Percentiles rank a stretch among this genome's conserved stretches.
These are phyloP conservation scores for Davidsoniella australis DNA, from an alignment of 2,329 filamentous ascomycete species.

Conservation along the genomic window DNA sequence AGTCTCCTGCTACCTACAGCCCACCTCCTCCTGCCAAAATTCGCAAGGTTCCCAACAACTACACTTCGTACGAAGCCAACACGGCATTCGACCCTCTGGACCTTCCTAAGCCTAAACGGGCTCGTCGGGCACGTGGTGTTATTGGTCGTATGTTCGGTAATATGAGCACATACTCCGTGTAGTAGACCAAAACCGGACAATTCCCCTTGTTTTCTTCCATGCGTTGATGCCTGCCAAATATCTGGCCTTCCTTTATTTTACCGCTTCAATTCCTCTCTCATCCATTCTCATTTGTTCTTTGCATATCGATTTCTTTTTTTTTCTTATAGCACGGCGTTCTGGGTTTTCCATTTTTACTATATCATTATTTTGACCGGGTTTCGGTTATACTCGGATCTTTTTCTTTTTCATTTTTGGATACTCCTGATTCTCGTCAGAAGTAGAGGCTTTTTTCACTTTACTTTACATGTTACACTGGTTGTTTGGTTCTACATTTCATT, in stretches of 20 bases:
- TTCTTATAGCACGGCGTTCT: slow-evolving; percentile 1
- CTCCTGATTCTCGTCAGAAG: no score
- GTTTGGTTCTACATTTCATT: no score
- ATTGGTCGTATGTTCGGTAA: slow-evolving; percentile 36
- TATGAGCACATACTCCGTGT: slow-evolving; percentile 17
- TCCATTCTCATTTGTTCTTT: slow-evolving; percentile 14
- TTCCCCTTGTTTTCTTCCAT: no score
- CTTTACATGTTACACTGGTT: no score
- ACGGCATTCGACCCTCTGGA: slow-evolving; percentile 32
- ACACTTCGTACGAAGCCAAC: slow-evolving; percentile 39
- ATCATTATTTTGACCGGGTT: background rate
- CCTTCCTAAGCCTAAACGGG: slow-evolving; percentile 32
- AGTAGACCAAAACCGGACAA: no score
- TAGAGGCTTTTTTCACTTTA: no score
- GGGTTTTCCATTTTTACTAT: background rate
- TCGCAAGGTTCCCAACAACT: slow-evolving; percentile 16
- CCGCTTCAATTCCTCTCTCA: slow-evolving; percentile 9
- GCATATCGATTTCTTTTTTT: slow-evolving; percentile 12
- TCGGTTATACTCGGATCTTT: background rate
- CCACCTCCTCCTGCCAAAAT: slow-evolving; percentile 20
- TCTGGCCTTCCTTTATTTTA: background rate
- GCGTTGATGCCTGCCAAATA: no score
- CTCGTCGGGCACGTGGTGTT: slow-evolving; percentile 28
- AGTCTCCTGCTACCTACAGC: slow-evolving; percentile 29
- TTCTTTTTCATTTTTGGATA: no score